Percentiles rank a stretch among this genome's conserved stretches.
phyloP scores from a whole-genome alignment of 805 yeast species.

The Yueomyces sp. region DNA sequence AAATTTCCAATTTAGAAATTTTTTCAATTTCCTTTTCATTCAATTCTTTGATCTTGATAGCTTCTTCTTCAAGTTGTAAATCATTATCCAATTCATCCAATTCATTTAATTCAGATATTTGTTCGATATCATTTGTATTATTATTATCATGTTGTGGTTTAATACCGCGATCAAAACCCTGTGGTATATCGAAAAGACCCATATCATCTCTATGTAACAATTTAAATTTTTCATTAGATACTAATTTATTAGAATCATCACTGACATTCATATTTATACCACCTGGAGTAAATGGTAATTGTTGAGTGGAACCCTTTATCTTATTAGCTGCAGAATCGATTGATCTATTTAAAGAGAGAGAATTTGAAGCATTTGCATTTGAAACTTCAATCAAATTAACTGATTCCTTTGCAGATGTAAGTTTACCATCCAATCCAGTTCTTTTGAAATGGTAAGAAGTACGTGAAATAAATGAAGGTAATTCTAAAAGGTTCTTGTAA shows the following conservation, averaged over 20 bases:
- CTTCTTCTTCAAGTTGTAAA: constrained; percentile 7
- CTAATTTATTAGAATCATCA: constrained; percentile 1
- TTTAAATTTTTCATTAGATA: constrained; percentile 11
- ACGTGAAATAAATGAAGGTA: constrained; percentile 52
- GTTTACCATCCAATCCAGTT: constrained; percentile 58
- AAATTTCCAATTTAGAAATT: constrained; percentile 3
- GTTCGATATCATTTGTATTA: neutral
- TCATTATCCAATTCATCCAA: constrained; percentile 16
- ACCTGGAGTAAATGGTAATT: constrained; percentile 88
- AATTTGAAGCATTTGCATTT: constrained; percentile 46
- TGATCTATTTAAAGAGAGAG: constrained; percentile 60
- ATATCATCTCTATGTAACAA: constrained; percentile 50
- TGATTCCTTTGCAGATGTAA: constrained; percentile 51
- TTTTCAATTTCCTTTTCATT: constrained; percentile 10
- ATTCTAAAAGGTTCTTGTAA: constrained; percentile 34
- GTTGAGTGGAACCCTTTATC: constrained; percentile 56
- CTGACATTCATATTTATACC: constrained; percentile 36
- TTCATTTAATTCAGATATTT: constrained; percentile 8
- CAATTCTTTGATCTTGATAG: constrained; percentile 29
- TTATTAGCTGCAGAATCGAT: constrained; percentile 48
- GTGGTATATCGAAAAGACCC: constrained; percentile 76
- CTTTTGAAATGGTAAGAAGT: constrained; percentile 58
- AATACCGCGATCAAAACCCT: constrained; percentile 69
- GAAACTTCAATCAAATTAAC: constrained; percentile 34
- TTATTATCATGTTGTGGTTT: constrained; percentile 16